Evolutionary conservation across 768 basidiomycete species (phyloP), one percentile per base, ranked within the genome.

Genomic region (Rhodotorula babjevae): DNA sequence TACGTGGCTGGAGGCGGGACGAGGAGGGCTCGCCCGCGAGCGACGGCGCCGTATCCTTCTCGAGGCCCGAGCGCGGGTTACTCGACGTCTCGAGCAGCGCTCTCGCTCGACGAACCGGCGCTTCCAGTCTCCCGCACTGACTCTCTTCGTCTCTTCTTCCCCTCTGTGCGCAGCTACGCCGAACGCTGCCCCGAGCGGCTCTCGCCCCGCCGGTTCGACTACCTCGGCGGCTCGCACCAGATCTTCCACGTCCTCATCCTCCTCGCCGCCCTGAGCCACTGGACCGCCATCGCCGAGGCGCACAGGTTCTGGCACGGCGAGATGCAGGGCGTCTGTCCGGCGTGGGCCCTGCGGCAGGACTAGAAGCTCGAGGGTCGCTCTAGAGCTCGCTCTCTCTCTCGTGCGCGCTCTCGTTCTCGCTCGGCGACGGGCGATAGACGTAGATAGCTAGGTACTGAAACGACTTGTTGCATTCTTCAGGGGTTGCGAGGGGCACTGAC

Each of bases 221-320:
- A 85, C 77, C 85, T 91, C 77, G 85, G 88, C 67, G 85, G 90
- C 0, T 92, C 90, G 29, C 93, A 95, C 83, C 91, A 94, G 81
- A 89, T 95, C 77, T 94, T 96, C 81, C 93, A 94, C 79, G 80
- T 88, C 71, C 87, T 86, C 77, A 92, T 94, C 50, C 83, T 92
- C 65, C 81, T 87, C 36, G 90, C 89, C 18, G 89, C 88, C 49
- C 80, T 88, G 75, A 83, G 86, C 18, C 89, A 90, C 76, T 91
- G 88, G 81, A 80, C 81, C 49, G 83, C 82, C 75, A 83, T 90
- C 69, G 76, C 87, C 70, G 84, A 84, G 33, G 84, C 84, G 56
- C 85, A 90, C 77, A 79, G 85, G 70, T 85, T 88, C 81, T 85
- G 87, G 81, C 87, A 90, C 61, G 65, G 65, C 21, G 71, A 65